Evolutionary conservation across 257 asterid genomes (phyloP), one percentile per base, ranked within the genome.

Genomic region (Euphrasia confusa): DNA sequence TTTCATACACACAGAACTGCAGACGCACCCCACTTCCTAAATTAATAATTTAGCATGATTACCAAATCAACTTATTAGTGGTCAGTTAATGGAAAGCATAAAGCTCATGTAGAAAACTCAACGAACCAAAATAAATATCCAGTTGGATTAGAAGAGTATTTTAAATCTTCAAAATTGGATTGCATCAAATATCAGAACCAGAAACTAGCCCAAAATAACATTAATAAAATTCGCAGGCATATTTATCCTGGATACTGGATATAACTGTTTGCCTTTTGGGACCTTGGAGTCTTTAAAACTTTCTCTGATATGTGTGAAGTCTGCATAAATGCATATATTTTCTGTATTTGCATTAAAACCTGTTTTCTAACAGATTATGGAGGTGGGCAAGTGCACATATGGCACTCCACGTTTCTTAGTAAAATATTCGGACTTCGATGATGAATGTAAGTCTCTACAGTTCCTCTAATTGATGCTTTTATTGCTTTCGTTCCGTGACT

Each of bases 391-490:
- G 69, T 73, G 14, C 50, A 60, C 50, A 3, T 80, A 75, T 33
- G 45, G 39, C 7, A 11, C 49, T 49, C 33, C 21, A 27, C 59
- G 64, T 66, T 14, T 42, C 55, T 24, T 14, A 14, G 61, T 83
- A 72, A 71, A 78, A 32, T 89, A 84, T 65, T 63, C 61, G 17
- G 91, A 84, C 73, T 89, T 64, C 71, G 83, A 85, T 6, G 97
- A 82, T 45, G 89, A 82, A 60, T 59, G 97, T 86, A 75, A 80
- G 86, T 80, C 64, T 39, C 65, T 42, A 24, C 15, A 40, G 24
- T 62, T 58, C 47, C 53, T 59, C 67, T 35, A 35, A 21, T 54
- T 50, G 53, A 15, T 53, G 24, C 24, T 37, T 7, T 14, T 24
- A 48, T 35, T 4, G 18, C 30, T 15, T 59, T 35, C 37, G 63